Evolutionary conservation across 1,139 yeast genomes (phyloP).

Genomic region (Geotrichum australiense): DNA sequence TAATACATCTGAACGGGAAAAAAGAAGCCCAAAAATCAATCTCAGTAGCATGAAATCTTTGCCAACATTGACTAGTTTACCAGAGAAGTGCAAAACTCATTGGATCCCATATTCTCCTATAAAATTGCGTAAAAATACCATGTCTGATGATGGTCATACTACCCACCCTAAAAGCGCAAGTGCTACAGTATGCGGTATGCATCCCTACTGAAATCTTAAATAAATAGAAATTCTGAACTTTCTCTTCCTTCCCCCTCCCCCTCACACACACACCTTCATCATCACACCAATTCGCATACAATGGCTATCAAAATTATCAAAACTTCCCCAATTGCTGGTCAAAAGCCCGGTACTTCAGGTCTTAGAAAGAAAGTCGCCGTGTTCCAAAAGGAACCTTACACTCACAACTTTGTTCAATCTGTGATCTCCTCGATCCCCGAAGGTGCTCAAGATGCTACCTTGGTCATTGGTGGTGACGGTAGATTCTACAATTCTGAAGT

Average conservation of each 20-base stretch:
- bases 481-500: slow-evolving; percentile 82
- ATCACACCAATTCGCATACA: neutral
- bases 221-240: too few species aligned
- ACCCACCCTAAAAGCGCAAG: too few species aligned
- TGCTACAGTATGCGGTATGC: too few species aligned
- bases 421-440: slow-evolving; percentile 84
- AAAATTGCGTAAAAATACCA: too few species aligned
- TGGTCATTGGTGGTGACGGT: slow-evolving; percentile 97
- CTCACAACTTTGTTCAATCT: slow-evolving; percentile 91
- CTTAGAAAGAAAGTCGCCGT: slow-evolving; percentile 84
- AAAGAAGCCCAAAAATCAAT: too few species aligned
- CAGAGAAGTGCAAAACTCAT: too few species aligned
- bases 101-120: too few species aligned
- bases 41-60: too few species aligned
- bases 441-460: slow-evolving; percentile 63
- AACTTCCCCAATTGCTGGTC: slow-evolving; percentile 82
- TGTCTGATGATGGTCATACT: too few species aligned
- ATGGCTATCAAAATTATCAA: slow-evolving; percentile 27
- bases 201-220: too few species aligned
- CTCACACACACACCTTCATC: neutral
- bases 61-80: too few species aligned
- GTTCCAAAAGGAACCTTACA: slow-evolving; percentile 73
- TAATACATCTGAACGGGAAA: too few species aligned
- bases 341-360: slow-evolving; percentile 98
- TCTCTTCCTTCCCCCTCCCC: neutral